Evolutionary conservation across 2,329 filamentous ascomycete genomes (phyloP).

Genomic region (Ophiostoma sp.): DNA sequence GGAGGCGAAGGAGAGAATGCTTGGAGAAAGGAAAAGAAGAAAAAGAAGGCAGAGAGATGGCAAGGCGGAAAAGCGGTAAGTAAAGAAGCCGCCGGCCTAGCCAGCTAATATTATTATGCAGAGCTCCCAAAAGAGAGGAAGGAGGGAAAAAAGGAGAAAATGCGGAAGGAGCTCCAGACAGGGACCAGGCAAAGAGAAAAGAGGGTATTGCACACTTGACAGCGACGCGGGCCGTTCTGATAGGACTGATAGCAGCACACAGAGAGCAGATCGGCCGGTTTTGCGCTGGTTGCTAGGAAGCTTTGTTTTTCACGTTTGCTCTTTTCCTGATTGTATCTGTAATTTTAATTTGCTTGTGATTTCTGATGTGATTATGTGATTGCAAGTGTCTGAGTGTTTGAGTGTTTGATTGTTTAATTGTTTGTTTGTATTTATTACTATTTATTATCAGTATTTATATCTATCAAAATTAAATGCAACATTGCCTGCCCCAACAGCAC

Average conservation of each 20-base stretch:
- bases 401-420: neutral
- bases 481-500: neutral
- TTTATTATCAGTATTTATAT: too few species aligned
- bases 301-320: neutral
- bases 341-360: conserved; percentile 11
- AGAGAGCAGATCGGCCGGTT: neutral
- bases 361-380: neutral
- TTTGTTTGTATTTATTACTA: too few species aligned
- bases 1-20: neutral
- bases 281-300: conserved; percentile 4
- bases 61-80: conserved; percentile 19
- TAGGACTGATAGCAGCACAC: neutral
- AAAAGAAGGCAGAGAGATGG: neutral
- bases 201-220: neutral
- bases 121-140: conserved; percentile 12
- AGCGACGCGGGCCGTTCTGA: conserved; percentile 4
- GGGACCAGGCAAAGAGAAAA: neutral
- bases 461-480: too few species aligned
- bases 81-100: neutral
- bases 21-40: neutral
- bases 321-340: neutral
- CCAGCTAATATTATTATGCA: conserved; percentile 5
- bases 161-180: conserved; percentile 1
- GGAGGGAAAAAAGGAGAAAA: neutral
- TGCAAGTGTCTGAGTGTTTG: neutral